Evolutionary conservation across 2,329 filamentous ascomycete species (phyloP), one percentile per base, ranked within the genome.

Genomic region (Parastagonospora avenae): DNA sequence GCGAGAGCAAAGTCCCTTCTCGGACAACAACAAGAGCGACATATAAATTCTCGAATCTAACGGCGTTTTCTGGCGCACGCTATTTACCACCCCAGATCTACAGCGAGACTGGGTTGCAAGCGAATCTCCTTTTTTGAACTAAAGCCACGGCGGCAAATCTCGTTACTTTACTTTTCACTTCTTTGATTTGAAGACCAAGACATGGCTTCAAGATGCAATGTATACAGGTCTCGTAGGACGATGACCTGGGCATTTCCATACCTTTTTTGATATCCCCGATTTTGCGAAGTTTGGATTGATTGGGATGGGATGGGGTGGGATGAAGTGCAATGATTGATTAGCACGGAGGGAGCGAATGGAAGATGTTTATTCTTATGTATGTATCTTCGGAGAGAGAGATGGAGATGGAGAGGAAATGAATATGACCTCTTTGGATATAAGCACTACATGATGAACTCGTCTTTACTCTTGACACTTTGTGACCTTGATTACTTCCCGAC

Each of bases 1-100:
- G 50, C 59, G 71, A 39, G 66, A 67, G 12, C 63, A 68, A 39
- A 71, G 67, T 38, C 71, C 71, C 2, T 74, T 74, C 48, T 62
- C 66, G 3, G 71, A 74, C 50, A 65, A 59, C 46, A 65, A 72
- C 55, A 51, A 42, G 46, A 70, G 64, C 45, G 62, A 70, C 42
- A 54, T 69, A 28, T 66, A 46, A 60, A 16, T 8, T 30, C 8
- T 29, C 15, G 19, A 24, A 28, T 12, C 9, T 9, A 10, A 45
- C 8, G 31, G 46, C 38, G 30, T 42, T 36, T 35, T 33, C 11
- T 30, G 30, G 46, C 39, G 38, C n/a, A 36, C 37, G 35, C 43
- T 24, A 24, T 24, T 40, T 27, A 27, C 27, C 37, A 27, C 37
- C 30, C 30, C 38, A 16, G 32, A 16, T 32, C 29, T 31, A 40